Percentiles rank a stretch among this genome's conserved stretches.
Evolutionary conservation across 495 filamentous ascomycete species (phyloP).

Genomic region (Gamarada debralockiae): DNA sequence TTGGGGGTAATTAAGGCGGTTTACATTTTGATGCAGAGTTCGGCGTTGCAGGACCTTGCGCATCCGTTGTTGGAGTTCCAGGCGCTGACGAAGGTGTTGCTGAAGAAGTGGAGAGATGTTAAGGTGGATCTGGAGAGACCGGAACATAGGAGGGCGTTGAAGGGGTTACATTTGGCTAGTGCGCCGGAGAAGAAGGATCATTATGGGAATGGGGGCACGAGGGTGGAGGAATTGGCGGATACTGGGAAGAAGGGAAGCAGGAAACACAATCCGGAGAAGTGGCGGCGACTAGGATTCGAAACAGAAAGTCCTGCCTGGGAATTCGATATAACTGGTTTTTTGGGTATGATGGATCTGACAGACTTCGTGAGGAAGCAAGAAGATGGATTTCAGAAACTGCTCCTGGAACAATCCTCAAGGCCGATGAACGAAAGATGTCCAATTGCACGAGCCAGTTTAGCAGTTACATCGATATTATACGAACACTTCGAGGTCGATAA

Average conservation of each 20-base stretch:
- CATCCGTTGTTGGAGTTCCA: constrained; percentile 95
- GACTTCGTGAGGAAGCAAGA: constrained; percentile 90
- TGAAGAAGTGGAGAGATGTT: constrained; percentile 88
- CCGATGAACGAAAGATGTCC: constrained; percentile 74
- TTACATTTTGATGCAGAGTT: constrained; percentile 87
- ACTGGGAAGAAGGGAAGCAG: constrained; percentile 49
- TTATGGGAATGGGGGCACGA: constrained; percentile 28
- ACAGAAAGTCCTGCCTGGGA: constrained; percentile 81
- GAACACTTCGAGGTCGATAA: constrained; percentile 95
- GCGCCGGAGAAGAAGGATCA: constrained; percentile 55
- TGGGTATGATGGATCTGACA: constrained; percentile 96
- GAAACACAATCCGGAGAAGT: constrained; percentile 86
- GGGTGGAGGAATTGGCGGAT: constrained; percentile 25
- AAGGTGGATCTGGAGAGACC: constrained; percentile 77
- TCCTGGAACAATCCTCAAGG: constrained; percentile 84
- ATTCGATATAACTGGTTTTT: constrained; percentile 80
- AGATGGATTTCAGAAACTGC: constrained; percentile 84
- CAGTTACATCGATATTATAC: constrained; percentile 83
- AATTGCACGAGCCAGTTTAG: constrained; percentile 80
- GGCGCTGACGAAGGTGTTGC: constrained; percentile 80
- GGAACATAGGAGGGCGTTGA: constrained; percentile 68
- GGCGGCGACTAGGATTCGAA: constrained; percentile 89
- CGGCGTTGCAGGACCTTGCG: constrained; percentile 87
- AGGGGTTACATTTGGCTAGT: constrained; percentile 56
- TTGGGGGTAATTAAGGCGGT: constrained; percentile 90